A percentile compares a stretch with the other conserved stretches of the same genome.
These are phyloP conservation scores for Achaetomiella virescens DNA, from an alignment of 495 filamentous ascomycete genomes.

Conservation along the genomic window DNA sequence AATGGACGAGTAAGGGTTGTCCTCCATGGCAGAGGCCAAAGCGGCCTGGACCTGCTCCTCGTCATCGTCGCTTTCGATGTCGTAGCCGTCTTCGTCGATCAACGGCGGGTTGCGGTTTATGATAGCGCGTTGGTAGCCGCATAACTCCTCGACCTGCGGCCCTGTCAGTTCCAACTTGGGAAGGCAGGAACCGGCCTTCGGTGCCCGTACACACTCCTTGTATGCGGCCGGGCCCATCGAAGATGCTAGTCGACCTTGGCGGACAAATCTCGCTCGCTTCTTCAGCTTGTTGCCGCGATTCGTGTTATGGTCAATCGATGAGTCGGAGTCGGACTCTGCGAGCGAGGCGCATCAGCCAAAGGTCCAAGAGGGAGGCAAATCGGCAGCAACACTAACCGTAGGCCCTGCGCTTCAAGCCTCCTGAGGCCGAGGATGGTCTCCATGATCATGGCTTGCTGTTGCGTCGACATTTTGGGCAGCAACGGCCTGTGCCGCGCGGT, in stretches of 20 bases:
- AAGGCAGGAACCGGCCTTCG: neutral
- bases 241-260: conserved; percentile 65
- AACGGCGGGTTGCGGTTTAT: conserved; percentile 65
- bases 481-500: neutral
- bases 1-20: conserved; percentile 77
- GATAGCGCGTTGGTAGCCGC: conserved; percentile 76
- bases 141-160: conserved; percentile 72
- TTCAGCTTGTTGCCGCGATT: conserved; percentile 93
- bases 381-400: conserved; percentile 18
- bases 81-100: conserved; percentile 84
- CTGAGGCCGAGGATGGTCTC: conserved; percentile 24
- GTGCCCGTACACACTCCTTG: conserved; percentile 58
- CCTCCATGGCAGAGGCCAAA: conserved; percentile 62
- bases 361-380: neutral
- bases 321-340: conserved; percentile 80
- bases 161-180: conserved; percentile 6
- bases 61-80: conserved; percentile 75
- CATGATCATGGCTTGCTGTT: conserved; percentile 28
- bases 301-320: conserved; percentile 67
- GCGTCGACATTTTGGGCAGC: conserved; percentile 23
- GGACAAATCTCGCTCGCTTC: conserved; percentile 71
- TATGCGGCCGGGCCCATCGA: conserved; percentile 69
- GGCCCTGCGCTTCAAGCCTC: conserved; percentile 25
- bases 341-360: conserved; percentile 2
- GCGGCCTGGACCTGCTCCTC: conserved; percentile 58